These are phyloP conservation scores for Colletotrichum theobromicola DNA, from an alignment of 2,329 filamentous ascomycete genomes.

Conservation along the genomic window DNA sequence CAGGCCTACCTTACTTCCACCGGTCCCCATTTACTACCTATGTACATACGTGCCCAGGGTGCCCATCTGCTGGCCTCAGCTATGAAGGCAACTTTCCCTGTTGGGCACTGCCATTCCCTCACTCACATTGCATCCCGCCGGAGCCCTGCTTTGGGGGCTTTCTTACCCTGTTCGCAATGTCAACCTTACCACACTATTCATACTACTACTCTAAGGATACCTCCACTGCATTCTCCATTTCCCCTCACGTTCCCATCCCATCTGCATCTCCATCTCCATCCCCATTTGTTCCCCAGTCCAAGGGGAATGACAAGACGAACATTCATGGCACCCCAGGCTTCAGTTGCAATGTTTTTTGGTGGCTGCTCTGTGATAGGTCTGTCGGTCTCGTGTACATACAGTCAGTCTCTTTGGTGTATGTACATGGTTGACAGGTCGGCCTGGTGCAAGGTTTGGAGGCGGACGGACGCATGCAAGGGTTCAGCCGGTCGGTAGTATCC, in stretches of 20 bases:
- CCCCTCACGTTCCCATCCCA: neutral
- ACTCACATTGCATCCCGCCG: neutral
- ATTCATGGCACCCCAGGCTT: neutral
- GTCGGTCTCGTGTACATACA: neutral
- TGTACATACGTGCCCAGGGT: neutral
- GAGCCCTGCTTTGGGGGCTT: neutral
- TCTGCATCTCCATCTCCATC: neutral
- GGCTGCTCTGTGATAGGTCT: neutral
- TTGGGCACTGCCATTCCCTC: neutral
- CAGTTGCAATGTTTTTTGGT: neutral
- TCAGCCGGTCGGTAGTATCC: slow-evolving; percentile 21
- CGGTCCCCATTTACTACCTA: neutral
- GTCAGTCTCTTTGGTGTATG: neutral
- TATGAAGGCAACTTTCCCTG: neutral
- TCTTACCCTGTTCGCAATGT: neutral
- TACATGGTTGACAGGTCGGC: slow-evolving; percentile 8
- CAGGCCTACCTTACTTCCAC: neutral
- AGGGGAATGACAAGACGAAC: neutral
- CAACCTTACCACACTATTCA: neutral
- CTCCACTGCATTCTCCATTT: neutral
- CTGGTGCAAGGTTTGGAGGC: slow-evolving; percentile 12
- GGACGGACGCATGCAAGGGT: slow-evolving; percentile 23
- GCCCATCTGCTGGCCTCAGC: neutral
- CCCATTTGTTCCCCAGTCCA: neutral
- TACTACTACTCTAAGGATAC: neutral